Evolutionary conservation across 495 filamentous ascomycete genomes (phyloP).

Genomic region (Lasiosphaeris hirsuta): DNA sequence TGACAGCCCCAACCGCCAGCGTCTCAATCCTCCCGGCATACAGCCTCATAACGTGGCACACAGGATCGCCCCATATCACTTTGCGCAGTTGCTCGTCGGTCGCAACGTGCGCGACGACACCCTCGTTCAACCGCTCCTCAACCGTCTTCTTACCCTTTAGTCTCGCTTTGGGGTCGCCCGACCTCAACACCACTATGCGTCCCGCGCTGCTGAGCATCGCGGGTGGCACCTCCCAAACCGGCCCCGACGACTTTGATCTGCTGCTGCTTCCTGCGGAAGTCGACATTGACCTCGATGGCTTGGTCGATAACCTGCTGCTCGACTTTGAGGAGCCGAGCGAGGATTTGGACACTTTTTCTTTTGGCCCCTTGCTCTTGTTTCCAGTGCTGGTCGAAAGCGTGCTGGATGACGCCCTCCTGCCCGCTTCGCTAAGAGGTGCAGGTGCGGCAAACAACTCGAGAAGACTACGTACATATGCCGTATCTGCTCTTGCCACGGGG

Average conservation of each 20-base stretch:
- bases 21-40: conserved; percentile 66
- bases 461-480: conserved; percentile 65
- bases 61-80: conserved; percentile 73
- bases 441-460: conserved; percentile 66
- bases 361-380: conserved; percentile 20
- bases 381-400: neutral
- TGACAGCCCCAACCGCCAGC: conserved; percentile 64
- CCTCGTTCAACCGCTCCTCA: conserved; percentile 42
- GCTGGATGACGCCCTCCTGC: conserved; percentile 8
- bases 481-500: conserved; percentile 72
- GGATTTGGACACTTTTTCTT: conserved; percentile 22
- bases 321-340: conserved; percentile 30
- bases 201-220: conserved; percentile 64
- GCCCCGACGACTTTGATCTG: conserved; percentile 18
- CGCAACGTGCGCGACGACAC: conserved; percentile 58
- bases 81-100: conserved; percentile 62
- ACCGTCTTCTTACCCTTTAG: conserved; percentile 36
- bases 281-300: conserved; percentile 17
- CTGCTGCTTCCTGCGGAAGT: conserved; percentile 4
- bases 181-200: conserved; percentile 60
- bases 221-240: conserved; percentile 60
- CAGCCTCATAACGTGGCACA: conserved; percentile 74
- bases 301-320: conserved; percentile 18
- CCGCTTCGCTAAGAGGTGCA: conserved; percentile 41
- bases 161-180: conserved; percentile 31